phyloP scores from a whole-genome alignment of 176 grass and related monocot genomes.

The Paspalum vaginatum region DNA sequence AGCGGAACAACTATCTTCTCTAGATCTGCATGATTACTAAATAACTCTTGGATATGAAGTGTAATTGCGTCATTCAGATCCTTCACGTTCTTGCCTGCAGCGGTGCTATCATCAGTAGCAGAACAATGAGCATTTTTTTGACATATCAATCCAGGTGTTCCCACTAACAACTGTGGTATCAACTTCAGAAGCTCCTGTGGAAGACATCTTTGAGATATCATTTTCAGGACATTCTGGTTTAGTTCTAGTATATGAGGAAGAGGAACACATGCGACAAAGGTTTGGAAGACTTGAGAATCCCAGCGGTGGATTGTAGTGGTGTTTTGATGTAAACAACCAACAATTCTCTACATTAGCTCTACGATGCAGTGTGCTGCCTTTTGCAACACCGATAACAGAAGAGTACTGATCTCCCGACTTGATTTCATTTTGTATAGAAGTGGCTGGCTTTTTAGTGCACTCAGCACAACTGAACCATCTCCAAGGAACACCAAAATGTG shows the following conservation, averaged over 20 bases:
- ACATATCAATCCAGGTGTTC: constrained; percentile 44
- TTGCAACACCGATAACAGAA: background rate
- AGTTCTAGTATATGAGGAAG: constrained; percentile 39
- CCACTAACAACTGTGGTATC: constrained; percentile 22
- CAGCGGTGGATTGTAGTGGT: background rate
- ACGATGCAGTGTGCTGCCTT: background rate
- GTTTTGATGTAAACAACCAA: constrained; percentile 2
- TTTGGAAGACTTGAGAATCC: constrained; percentile 6
- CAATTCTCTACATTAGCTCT: constrained; percentile 1
- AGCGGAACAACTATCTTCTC: constrained; percentile 56
- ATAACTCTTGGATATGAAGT: constrained; percentile 45
- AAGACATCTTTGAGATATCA: constrained; percentile 26
- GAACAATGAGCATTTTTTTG: constrained; percentile 39
- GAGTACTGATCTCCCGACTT: background rate
- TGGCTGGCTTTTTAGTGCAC: background rate
- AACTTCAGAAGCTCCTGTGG: constrained; percentile 26
- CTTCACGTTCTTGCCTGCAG: constrained; percentile 45
- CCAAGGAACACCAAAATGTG: constrained; percentile 9
- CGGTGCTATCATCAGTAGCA: constrained; percentile 28
- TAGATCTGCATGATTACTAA: constrained; percentile 56
- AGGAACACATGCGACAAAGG: constrained; percentile 41
- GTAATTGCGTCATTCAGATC: constrained; percentile 42
- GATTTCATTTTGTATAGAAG: background rate
- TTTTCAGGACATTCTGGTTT: constrained; percentile 26
- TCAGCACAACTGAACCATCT: constrained; percentile 24